Percentiles rank a stretch among this genome's conserved stretches.
phyloP scores from a whole-genome alignment of 768 basidiomycete genomes.

The Lyophyllum decastes region DNA sequence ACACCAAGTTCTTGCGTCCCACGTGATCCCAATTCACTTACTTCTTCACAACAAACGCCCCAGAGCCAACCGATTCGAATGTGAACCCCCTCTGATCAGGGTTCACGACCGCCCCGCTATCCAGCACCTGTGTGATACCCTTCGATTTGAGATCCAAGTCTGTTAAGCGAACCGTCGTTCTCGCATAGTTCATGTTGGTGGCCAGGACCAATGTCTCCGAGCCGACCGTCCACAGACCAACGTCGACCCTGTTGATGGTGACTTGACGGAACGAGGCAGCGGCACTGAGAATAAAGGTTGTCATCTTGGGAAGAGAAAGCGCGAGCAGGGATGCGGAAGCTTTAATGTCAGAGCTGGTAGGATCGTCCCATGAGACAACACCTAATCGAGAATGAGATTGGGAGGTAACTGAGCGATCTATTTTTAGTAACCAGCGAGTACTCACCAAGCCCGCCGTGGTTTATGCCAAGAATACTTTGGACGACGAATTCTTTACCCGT shows the following conservation, averaged over 20 bases:
- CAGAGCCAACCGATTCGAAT: slow-evolving; percentile 42
- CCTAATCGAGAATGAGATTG: slow-evolving; percentile 30
- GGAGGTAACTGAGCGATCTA: background rate
- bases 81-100: slow-evolving; percentile 26
- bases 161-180: slow-evolving; percentile 30
- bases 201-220: slow-evolving; percentile 47
- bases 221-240: slow-evolving; percentile 51
- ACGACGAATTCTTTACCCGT: slow-evolving; percentile 73
- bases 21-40: slow-evolving; percentile 8
- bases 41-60: slow-evolving; percentile 35
- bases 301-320: slow-evolving; percentile 42
- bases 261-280: slow-evolving; percentile 39
- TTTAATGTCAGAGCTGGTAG: slow-evolving; percentile 55
- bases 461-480: slow-evolving; percentile 64
- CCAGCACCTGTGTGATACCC: slow-evolving; percentile 29
- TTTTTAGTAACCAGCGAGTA: background rate
- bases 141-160: slow-evolving; percentile 28
- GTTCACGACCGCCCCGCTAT: slow-evolving; percentile 33
- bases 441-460: slow-evolving; percentile 65
- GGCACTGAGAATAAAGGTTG: slow-evolving; percentile 46
- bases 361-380: slow-evolving; percentile 57
- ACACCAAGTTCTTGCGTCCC: background rate
- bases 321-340: slow-evolving; percentile 51
- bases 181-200: slow-evolving; percentile 49
- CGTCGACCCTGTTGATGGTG: slow-evolving; percentile 42